These are phyloP conservation scores for Phaeosphaeriaceae sp. DNA, from an alignment of 2,329 filamentous ascomycete genomes.

Conservation along the genomic window DNA sequence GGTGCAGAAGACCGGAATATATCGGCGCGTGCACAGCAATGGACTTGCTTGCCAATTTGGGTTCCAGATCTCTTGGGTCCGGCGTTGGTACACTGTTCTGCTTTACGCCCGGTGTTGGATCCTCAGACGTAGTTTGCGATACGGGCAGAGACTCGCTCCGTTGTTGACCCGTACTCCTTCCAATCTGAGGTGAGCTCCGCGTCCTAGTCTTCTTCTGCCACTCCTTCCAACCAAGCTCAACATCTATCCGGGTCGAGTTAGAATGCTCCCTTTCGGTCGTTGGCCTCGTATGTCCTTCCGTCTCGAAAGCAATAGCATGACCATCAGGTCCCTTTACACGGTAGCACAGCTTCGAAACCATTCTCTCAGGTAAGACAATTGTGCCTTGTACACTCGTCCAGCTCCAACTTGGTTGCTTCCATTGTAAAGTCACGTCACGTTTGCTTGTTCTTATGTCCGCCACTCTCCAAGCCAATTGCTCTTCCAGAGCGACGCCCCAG, in stretches of 20 bases:
- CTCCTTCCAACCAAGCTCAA: conserved; percentile 1
- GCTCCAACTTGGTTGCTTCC: conserved; percentile 20
- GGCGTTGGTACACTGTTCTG: background rate
- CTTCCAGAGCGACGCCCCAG: conserved; percentile 26
- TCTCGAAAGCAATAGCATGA: conserved; percentile 7
- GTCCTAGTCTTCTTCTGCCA: conserved; percentile 1
- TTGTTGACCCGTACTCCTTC: background rate
- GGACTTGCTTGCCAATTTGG: background rate
- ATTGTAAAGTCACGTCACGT: conserved; percentile 8
- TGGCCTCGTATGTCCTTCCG: background rate
- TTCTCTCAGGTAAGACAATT: conserved; percentile 4
- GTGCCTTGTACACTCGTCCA: conserved; percentile 20
- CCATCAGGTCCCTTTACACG: conserved; percentile 12
- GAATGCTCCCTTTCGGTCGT: background rate
- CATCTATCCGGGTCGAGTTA: background rate
- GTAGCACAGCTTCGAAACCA: conserved; percentile 8
- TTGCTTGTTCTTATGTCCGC: background rate
- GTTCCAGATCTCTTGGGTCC: conserved; percentile 1
- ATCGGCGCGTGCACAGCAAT: background rate
- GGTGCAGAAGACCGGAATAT: background rate
- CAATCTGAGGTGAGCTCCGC: background rate
- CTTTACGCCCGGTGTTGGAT: background rate
- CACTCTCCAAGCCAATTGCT: conserved; percentile 33
- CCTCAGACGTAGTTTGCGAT: background rate
- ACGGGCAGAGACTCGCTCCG: background rate